phyloP scores from a whole-genome alignment of 1,284 basidiomycete genomes.

The Pholiota adiposa region DNA sequence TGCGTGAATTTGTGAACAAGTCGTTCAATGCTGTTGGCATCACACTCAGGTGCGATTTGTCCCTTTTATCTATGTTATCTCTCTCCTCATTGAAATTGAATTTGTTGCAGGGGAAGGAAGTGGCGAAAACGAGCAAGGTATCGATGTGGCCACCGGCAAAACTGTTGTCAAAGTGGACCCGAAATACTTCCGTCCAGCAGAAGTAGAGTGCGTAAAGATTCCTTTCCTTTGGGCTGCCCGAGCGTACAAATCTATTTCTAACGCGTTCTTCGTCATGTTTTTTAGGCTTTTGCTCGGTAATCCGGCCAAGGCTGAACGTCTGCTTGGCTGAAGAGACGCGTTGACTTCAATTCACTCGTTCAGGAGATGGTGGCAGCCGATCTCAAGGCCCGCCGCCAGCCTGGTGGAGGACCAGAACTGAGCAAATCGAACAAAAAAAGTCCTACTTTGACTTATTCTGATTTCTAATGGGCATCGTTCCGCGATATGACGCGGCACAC shows the following conservation, averaged over 20 bases:
- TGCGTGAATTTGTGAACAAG: constrained; percentile 89
- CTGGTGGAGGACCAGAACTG: constrained; percentile 83
- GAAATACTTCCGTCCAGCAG: constrained; percentile 86
- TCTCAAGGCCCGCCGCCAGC: constrained; percentile 66
- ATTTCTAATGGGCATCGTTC: no score
- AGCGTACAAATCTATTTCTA: constrained; percentile 1
- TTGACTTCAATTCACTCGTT: constrained; percentile 81
- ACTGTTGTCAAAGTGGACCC: constrained; percentile 82
- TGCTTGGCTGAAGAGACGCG: constrained; percentile 85
- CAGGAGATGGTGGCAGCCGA: constrained; percentile 89
- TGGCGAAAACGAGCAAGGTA: constrained; percentile 77
- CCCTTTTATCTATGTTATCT: constrained; percentile 3
- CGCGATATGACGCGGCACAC: no score
- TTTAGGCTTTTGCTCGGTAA: constrained; percentile 77
- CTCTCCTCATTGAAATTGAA: constrained; percentile 7
- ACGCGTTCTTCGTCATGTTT: not conserved
- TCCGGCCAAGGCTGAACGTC: constrained; percentile 82
- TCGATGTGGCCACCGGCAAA: constrained; percentile 67
- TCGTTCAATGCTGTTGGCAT: constrained; percentile 74
- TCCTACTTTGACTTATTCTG: no score
- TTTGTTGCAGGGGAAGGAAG: constrained; percentile 66
- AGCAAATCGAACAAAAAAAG: not conserved
- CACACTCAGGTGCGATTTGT: constrained; percentile 56
- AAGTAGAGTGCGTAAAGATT: constrained; percentile 78
- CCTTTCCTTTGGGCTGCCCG: constrained; percentile 9